A percentile compares a stretch with the other conserved stretches of the same genome.
Evolutionary conservation across 1,284 basidiomycete genomes (phyloP).

Genomic region (Kwoniella shivajii): DNA sequence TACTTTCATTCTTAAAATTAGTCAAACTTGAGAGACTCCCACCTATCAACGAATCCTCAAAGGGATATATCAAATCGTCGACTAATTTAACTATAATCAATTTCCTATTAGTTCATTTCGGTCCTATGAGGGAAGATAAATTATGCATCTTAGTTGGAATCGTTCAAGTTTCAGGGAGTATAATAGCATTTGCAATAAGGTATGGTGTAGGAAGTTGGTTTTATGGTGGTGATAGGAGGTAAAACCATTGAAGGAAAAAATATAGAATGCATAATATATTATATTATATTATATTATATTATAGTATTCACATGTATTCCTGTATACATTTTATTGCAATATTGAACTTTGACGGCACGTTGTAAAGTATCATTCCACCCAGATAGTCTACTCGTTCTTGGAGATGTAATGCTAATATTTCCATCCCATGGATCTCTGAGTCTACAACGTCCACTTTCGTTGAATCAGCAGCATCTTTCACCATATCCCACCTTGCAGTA

Average conservation of each 20-base stretch:
- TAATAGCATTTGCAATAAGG: conserved; percentile 75
- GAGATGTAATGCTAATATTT: too few relatives aligned
- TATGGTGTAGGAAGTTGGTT: conserved; percentile 84
- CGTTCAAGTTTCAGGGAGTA: conserved; percentile 73
- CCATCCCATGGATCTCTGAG: too few relatives aligned
- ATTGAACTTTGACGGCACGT: too few relatives aligned
- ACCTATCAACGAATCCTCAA: conserved; percentile 50
- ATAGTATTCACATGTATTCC: too few relatives aligned
- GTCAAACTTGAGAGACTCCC: conserved; percentile 65
- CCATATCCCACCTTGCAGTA: too few relatives aligned
- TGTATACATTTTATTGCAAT: too few relatives aligned
- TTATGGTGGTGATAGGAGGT: conserved; percentile 85
- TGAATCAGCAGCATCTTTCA: too few relatives aligned
- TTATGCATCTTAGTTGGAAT: conserved; percentile 72
- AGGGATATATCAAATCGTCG: conserved; percentile 61
- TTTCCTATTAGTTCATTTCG: conserved; percentile 72
- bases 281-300: too few relatives aligned
- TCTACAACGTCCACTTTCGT: too few relatives aligned
- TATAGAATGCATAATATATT: background rate
- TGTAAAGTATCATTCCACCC: too few relatives aligned
- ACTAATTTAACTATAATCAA: conserved; percentile 90
- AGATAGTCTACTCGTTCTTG: too few relatives aligned
- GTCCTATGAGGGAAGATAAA: conserved; percentile 76
- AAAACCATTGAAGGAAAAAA: too few relatives aligned
- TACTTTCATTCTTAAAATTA: conserved; percentile 65